Base-by-base conservation (phyloP, 2,329 filamentous ascomycete genomes). In the Fusarium camptoceras region DNA sequence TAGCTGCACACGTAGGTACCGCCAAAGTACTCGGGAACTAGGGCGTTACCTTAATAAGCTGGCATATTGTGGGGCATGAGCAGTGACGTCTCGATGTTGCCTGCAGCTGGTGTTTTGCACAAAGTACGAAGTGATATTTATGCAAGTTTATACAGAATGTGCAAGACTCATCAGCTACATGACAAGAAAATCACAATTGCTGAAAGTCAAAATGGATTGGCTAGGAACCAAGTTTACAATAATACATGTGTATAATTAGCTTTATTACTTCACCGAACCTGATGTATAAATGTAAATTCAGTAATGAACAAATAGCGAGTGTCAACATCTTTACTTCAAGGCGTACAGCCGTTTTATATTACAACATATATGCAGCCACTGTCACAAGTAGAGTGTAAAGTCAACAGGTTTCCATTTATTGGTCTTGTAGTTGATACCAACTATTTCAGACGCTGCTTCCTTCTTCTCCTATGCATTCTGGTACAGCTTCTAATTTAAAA, bases 21-120 rank as follows among this genome's bases (percentile, higher is more conserved):
- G 5, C 28, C 31, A 49, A 72, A 51, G 66, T 71, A 57, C 20
- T 42, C 20, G 34, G 37, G 25, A 34, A 24, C 15, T 27, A 44
- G 46, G 49, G 53, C 34, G 59, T 16, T 48, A 50, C 64, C 65
- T 66, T 59, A 64, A 54, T 70, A 70, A 70, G 69, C 69, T 46
- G 58, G 44, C 30, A 49, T 55, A 10, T 43, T 61, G 73, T 75
- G 73, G 72, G 72, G 64, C 68, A 42, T 10, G 37, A 64, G 51
- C 55, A 77, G 77, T 78, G 77, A 78, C 77, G 77, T 78, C 75
- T 77, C 76, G 75, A 78, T 78, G 77, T 75, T 78, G 77, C 76
- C 76, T 77, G 75, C 73, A 61, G 59, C 55, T 22, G 44, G 51
- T 53, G 30, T 27, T 20, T 56, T 63, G 54, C 67, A 70, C 54